Base-by-base conservation (phyloP, 2,329 filamentous ascomycete genomes). In the Penicillium sclerotigenum region DNA sequence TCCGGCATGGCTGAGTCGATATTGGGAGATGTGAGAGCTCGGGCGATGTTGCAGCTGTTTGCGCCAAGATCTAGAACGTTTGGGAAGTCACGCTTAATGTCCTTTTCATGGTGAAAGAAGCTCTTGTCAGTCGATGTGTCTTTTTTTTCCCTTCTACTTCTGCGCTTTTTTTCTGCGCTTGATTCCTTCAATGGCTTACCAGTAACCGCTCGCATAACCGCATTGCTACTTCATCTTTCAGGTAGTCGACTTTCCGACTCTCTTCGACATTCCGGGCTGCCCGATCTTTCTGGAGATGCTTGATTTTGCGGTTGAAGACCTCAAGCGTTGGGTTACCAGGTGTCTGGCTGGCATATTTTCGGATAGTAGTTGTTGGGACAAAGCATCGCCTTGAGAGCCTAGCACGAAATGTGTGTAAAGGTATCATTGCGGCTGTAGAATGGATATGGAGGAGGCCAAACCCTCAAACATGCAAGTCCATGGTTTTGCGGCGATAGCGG, bases 41-140 rank as follows among this genome's bases (percentile, higher is more conserved):
- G 86, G 20, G 92, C 92, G 59, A 99, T 86, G 74, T 97, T 96
- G 81, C 93, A 97, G 59, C 93, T 90, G 73, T 97, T 96, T 59
- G 94, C 93, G 59, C 94, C 94, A 31, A 97, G 86, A 73, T 99
- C 94, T 58, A 99, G 88, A 24, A 91, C 91, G 62, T 85, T 82
- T 42, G 88, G 84, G 67, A 96, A 97, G 54, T 86, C 81, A 31
- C 94, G 89, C 67, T 96, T 96, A 78, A 99, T 95, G 71, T 97
- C 92, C 89, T 66, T 37, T 42, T 36, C 31, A 36, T 20, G 11
- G 36, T 9, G 43, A 48, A 4, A 10, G 28, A 52, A 43, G 31
- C 22, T 41, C 22, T 33, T 20, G 50, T 59, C 13, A 60, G 55
- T 40, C 4, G 14, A 29, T 52, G 26, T 22, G 43, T 41, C 22